Evolutionary conservation across 176 grass and related monocot genomes (phyloP).

Genomic region (Triticum dicoccoides): DNA sequence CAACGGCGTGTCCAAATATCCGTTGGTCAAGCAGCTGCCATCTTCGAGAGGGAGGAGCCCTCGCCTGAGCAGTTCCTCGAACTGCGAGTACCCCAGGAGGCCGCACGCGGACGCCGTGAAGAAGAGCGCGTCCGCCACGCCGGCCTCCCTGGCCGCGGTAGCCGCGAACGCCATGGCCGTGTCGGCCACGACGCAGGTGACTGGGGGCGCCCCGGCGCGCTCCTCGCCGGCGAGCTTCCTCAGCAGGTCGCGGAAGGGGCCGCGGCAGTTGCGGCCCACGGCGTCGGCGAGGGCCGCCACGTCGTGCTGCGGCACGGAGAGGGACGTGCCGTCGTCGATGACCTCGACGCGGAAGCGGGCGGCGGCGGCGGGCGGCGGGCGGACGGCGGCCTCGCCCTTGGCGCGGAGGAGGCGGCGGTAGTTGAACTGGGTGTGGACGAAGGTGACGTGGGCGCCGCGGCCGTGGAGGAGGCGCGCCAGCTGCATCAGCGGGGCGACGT

Average conservation of each 20-base stretch:
- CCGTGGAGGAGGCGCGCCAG: constrained; percentile 36
- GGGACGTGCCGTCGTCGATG: constrained; percentile 30
- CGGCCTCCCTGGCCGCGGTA: constrained; percentile 23
- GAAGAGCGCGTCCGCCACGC: constrained; percentile 37
- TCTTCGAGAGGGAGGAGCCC: constrained; percentile 28
- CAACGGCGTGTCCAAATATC: constrained; percentile 1
- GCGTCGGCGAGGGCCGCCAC: constrained; percentile 14
- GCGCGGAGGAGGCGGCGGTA: neutral
- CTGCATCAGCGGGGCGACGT: constrained; percentile 41
- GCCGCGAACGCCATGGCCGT: constrained; percentile 36
- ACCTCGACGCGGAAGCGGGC: constrained; percentile 34
- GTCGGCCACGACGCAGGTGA: constrained; percentile 37
- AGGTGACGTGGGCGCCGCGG: constrained; percentile 32
- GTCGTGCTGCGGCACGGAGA: neutral
- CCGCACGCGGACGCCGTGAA: constrained; percentile 48
- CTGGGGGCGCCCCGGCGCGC: neutral
- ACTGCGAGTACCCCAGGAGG: constrained; percentile 34
- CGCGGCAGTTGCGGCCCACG: constrained; percentile 29
- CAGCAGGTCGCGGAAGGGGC: neutral
- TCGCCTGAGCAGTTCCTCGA: constrained; percentile 10
- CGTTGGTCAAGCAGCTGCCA: neutral
- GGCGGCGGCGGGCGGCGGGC: neutral
- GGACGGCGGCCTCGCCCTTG: neutral
- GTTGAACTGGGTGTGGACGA: constrained; percentile 29
- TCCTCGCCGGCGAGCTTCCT: neutral